A percentile compares a stretch with the other conserved stretches of the same genome.
Conservation (phyloP, 192 early-diverging fungal species). For the Lobosporangium transversale region DNA sequence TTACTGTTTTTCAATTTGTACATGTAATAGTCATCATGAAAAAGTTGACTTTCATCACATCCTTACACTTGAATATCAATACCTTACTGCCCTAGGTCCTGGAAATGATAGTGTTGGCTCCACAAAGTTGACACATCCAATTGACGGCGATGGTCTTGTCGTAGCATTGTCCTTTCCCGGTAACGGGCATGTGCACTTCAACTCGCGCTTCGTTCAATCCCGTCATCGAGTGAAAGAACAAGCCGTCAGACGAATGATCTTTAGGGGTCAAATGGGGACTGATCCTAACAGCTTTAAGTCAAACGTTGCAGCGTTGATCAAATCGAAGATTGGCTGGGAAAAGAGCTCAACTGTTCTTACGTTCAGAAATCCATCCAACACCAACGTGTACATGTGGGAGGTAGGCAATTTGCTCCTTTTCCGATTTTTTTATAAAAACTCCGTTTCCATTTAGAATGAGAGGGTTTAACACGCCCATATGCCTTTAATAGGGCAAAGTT, state of each 20-base stretch:
- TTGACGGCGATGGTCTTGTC: constrained; percentile 43
- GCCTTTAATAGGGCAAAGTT: constrained; percentile 38
- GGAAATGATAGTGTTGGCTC: constrained; percentile 37
- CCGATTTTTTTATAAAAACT: background rate
- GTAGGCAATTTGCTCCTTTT: constrained; percentile 3
- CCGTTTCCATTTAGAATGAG: too few species aligned
- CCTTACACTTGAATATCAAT: too few species aligned
- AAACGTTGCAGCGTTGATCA: constrained; percentile 30
- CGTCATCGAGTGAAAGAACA: constrained; percentile 45
- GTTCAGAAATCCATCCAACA: constrained; percentile 49
- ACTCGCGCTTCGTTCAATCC: constrained; percentile 46
- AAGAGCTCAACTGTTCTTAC: constrained; percentile 40
- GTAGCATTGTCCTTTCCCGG: constrained; percentile 39
- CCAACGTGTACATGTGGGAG: constrained; percentile 52
- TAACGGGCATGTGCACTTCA: constrained; percentile 48
- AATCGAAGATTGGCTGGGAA: constrained; percentile 36
- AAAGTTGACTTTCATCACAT: too few species aligned
- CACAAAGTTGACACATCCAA: constrained; percentile 31
- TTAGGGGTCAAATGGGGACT: constrained; percentile 47
- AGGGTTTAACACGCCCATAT: too few species aligned
- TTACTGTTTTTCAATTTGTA: background rate
- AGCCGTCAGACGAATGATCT: constrained; percentile 37
- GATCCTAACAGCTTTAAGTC: constrained; percentile 39
- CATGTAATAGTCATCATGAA: too few species aligned
- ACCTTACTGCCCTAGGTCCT: too few species aligned